Evolutionary conservation across 2,329 filamentous ascomycete genomes (phyloP), one percentile per base, ranked within the genome.

Genomic region (Sporothrix brunneoviolacea): DNA sequence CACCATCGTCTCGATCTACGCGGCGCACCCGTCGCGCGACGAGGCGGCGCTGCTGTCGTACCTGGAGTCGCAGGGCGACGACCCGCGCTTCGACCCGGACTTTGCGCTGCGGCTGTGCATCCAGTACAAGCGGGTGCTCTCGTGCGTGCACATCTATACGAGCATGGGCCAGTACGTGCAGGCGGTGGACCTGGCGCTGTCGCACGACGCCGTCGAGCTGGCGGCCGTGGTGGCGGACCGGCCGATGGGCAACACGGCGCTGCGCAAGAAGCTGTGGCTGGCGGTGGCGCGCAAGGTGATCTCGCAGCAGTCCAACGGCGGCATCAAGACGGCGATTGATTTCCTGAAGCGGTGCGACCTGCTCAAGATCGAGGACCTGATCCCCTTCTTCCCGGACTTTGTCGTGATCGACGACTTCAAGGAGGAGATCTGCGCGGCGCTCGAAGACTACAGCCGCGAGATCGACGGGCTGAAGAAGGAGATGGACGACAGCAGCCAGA

Each of bases 401-500:
- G 90, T 97, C 21, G 87, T 97, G 46, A 97, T 98, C 55, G 93
- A 98, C 64, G 93, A 97, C 66, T 98, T 98, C 77, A 96, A 97
- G 64, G 91, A 97, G 56, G 93, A 98, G 65, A 97, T 98, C 33
- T 98, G 93, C 69, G 76, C 82, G 0, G 93, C 94, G 1, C 77
- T 98, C 1, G 93, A 98, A 67, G 88, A 94, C 56, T 98, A 98
- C 70, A 87, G 83, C 41, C 85, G 88, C 33, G 89, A 88, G 58
- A 98, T 98, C 58, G 93, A 97, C 61, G 75, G 74, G 2, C 72
- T 98, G 35, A 90, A 91, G 62, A 82, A 84, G 57, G 91, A 97
- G 66, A 98, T 98, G 93, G 93, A 98, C 65, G 89, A 95, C 63
- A 89, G 84, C 4, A 87, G 89, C 9, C 82, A 83, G 54, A 97